Conservation (phyloP, 208 protist genomes). For the Lotmaria passim region DNA sequence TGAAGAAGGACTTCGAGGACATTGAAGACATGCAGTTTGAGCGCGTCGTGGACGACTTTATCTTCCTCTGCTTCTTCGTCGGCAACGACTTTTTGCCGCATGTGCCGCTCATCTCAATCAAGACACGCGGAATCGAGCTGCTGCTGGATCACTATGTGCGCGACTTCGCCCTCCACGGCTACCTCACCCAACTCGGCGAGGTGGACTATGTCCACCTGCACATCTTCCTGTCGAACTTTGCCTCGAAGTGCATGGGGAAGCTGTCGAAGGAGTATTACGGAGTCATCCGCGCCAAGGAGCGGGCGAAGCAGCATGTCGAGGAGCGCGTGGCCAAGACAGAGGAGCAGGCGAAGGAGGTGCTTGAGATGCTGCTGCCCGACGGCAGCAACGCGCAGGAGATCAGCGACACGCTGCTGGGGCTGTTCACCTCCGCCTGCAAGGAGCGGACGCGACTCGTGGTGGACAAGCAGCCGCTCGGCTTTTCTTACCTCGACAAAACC, state of each 20-base stretch:
- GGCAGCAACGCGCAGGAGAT: slow-evolving; percentile 62
- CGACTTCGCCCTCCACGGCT: slow-evolving; percentile 69
- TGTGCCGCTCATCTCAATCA: slow-evolving; percentile 98
- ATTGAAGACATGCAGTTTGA: slow-evolving; percentile 94
- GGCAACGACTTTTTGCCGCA: slow-evolving; percentile 99
- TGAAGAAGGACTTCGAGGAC: slow-evolving; percentile 82
- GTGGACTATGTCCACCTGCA: slow-evolving; percentile 72
- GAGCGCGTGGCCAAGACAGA: slow-evolving; percentile 64
- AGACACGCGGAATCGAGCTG: slow-evolving; percentile 95
- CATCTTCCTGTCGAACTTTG: slow-evolving; percentile 73
- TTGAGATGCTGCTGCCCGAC: slow-evolving; percentile 30
- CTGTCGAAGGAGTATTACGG: slow-evolving; percentile 74
- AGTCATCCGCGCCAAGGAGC: slow-evolving; percentile 59
- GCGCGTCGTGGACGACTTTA: slow-evolving; percentile 98
- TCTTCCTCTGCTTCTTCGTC: slow-evolving; percentile 99
- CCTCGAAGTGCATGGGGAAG: slow-evolving; percentile 45
- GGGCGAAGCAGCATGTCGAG: slow-evolving; percentile 79
- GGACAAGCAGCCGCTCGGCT: slow-evolving; percentile 68
- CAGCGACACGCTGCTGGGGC: slow-evolving; percentile 53
- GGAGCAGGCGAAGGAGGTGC: slow-evolving; percentile 38
- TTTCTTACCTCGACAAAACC: slow-evolving; percentile 78
- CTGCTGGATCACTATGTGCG: slow-evolving; percentile 91
- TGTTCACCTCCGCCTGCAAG: slow-evolving; percentile 57
- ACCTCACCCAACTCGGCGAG: slow-evolving; percentile 87
- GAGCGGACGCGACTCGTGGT: slow-evolving; percentile 72